Evolutionary conservation across 1,139 yeast species (phyloP).

Genomic region (Nadsonia starkeyi-henricii): DNA sequence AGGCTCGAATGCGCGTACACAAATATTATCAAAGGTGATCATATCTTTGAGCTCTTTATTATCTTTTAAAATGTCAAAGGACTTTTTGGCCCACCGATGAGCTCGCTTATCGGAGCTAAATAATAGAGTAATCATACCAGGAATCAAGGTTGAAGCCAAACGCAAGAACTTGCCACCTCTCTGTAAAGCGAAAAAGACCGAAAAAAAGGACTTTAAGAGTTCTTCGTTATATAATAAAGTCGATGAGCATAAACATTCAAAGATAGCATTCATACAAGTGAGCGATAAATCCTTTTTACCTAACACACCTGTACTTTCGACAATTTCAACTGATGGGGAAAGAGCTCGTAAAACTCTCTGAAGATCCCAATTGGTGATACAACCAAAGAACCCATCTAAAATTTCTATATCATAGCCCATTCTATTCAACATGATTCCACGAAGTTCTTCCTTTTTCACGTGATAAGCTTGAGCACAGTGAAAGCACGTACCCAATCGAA

Average conservation of each 20-base stretch:
- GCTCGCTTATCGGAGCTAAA: neutral
- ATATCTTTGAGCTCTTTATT: neutral
- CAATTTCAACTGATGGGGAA: neutral
- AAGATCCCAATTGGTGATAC: slow-evolving; percentile 5
- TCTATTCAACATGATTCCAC: slow-evolving; percentile 2
- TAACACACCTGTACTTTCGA: neutral
- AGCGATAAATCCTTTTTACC: neutral
- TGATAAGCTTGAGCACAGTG: slow-evolving; percentile 4
- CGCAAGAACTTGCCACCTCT: neutral
- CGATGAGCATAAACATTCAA: neutral
- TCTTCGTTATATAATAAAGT: neutral
- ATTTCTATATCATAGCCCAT: slow-evolving; percentile 5
- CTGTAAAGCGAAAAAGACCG: neutral
- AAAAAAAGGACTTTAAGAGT: neutral
- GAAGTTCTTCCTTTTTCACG: slow-evolving; percentile 3
- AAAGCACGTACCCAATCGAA: slow-evolving; percentile 3
- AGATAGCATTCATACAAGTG: neutral
- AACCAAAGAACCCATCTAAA: slow-evolving; percentile 1
- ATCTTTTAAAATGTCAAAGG: neutral
- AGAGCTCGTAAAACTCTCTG: slow-evolving; percentile 7
- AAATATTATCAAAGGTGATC: neutral
- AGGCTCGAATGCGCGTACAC: neutral
- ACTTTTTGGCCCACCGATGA: neutral
- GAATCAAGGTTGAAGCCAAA: neutral
- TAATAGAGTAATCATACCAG: neutral